A percentile compares a stretch with the other conserved stretches of the same genome.
phyloP scores from a whole-genome alignment of 2,329 filamentous ascomycete genomes.

The Aspergillus pseudoviridinutans region DNA sequence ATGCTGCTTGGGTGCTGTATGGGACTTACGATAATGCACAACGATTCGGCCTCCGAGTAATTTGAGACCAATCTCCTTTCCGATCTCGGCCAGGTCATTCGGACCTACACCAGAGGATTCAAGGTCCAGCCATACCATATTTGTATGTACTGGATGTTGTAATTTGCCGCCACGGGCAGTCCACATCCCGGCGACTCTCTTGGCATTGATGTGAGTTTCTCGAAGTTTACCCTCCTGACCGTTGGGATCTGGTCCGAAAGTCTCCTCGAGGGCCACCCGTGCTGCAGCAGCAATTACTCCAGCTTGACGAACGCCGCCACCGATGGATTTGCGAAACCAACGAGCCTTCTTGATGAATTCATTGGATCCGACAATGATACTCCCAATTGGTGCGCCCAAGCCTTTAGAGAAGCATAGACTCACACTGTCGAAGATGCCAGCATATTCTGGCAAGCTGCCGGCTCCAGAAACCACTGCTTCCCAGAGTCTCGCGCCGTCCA shows the following conservation, averaged over 20 bases:
- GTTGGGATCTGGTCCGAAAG: slow-evolving; percentile 59
- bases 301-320: slow-evolving; percentile 72
- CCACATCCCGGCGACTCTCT: slow-evolving; percentile 64
- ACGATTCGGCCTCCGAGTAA: slow-evolving; percentile 59
- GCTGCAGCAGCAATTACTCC: slow-evolving; percentile 74
- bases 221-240: slow-evolving; percentile 60
- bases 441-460: slow-evolving; percentile 63
- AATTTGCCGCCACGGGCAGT: slow-evolving; percentile 64
- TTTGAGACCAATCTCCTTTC: slow-evolving; percentile 55
- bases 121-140: slow-evolving; percentile 85
- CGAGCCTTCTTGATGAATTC: slow-evolving; percentile 62
- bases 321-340: slow-evolving; percentile 77
- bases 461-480: slow-evolving; percentile 71
- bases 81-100: slow-evolving; percentile 53
- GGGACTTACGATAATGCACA: slow-evolving; percentile 58
- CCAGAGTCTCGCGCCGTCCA: slow-evolving; percentile 79
- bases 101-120: slow-evolving; percentile 53
- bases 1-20: background rate
- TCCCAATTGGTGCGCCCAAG: slow-evolving; percentile 75
- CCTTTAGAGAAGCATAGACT: slow-evolving; percentile 80
- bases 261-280: slow-evolving; percentile 72
- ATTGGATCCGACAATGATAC: slow-evolving; percentile 62
- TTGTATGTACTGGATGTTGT: slow-evolving; percentile 71
- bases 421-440: slow-evolving; percentile 67
- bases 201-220: slow-evolving; percentile 60